A percentile compares a stretch with the other conserved stretches of the same genome.
Conservation (phyloP, 768 basidiomycete genomes). For the Phaffia tasmanica region DNA sequence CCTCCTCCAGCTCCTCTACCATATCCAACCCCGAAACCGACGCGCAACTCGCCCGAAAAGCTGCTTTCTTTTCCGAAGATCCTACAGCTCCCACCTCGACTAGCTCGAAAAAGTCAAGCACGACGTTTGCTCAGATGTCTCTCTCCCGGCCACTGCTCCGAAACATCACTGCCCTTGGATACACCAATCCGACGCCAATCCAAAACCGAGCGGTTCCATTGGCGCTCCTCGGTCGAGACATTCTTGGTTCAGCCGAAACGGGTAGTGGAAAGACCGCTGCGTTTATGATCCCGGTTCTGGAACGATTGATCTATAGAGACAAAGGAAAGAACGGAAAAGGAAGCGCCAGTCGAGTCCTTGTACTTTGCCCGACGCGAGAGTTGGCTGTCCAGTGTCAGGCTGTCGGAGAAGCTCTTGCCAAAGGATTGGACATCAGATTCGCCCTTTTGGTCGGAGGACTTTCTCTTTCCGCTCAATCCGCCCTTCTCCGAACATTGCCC, state of each 20-base stretch:
- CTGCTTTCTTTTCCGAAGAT: conserved; percentile 64
- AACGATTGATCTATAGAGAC: conserved; percentile 84
- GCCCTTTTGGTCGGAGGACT: conserved; percentile 92
- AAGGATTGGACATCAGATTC: conserved; percentile 63
- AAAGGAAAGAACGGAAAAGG: conserved; percentile 76
- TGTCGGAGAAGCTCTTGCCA: conserved; percentile 70
- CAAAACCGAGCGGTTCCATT: conserved; percentile 89
- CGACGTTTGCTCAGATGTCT: conserved; percentile 83
- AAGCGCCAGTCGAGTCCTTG: conserved; percentile 55
- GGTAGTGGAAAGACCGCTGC: conserved; percentile 98
- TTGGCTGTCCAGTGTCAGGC: conserved; percentile 91
- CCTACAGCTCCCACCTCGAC: conserved; percentile 44
- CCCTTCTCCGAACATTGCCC: conserved; percentile 67
- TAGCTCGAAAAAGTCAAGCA: conserved; percentile 32
- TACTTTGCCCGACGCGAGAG: conserved; percentile 90
- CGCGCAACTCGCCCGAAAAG: conserved; percentile 58
- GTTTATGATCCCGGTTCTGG: conserved; percentile 85
- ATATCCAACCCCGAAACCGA: conserved; percentile 54
- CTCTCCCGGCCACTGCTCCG: conserved; percentile 88
- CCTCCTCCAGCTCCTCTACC: conserved; percentile 51
- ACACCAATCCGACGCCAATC: conserved; percentile 82
- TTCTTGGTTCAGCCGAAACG: conserved; percentile 90
- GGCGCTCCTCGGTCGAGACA: conserved; percentile 85
- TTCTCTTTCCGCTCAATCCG: conserved; percentile 84
- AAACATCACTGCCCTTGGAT: conserved; percentile 67